phyloP scores from a whole-genome alignment of 208 protist genomes.

The Trichomonas tenax region DNA sequence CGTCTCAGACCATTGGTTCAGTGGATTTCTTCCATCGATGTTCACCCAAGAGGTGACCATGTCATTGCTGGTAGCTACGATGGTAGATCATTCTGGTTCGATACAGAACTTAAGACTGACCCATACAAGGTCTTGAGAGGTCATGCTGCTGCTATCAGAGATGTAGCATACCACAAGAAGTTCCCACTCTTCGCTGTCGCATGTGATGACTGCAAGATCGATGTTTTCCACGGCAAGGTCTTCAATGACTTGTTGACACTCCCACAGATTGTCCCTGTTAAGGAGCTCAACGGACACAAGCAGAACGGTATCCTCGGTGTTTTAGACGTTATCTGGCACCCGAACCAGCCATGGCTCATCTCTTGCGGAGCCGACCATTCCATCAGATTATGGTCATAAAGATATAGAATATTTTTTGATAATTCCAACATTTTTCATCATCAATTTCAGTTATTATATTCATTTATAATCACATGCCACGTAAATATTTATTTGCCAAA shows the following conservation, averaged over 20 bases:
- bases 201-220: slow-evolving; percentile 67
- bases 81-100: slow-evolving; percentile 78
- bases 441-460: no score
- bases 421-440: no score
- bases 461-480: no score
- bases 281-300: slow-evolving; percentile 77
- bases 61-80: slow-evolving; percentile 67
- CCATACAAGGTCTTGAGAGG: slow-evolving; percentile 70
- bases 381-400: slow-evolving; percentile 24
- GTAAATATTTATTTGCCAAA: no score
- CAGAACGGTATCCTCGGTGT: slow-evolving; percentile 40
- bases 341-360: slow-evolving; percentile 94
- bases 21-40: slow-evolving; percentile 61
- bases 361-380: slow-evolving; percentile 73
- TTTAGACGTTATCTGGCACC: slow-evolving; percentile 78
- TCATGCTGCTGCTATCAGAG: slow-evolving; percentile 32
- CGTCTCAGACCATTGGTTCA: slow-evolving; percentile 71
- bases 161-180: slow-evolving; percentile 33
- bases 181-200: slow-evolving; percentile 85
- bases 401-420: not conserved
- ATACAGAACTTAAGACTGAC: slow-evolving; percentile 81
- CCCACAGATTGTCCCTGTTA: slow-evolving; percentile 93
- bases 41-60: slow-evolving; percentile 83
- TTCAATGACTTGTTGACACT: slow-evolving; percentile 91
- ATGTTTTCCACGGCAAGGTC: slow-evolving; percentile 54